Base-by-base conservation (phyloP, 805 yeast species). In the Candida silvicultrix region DNA sequence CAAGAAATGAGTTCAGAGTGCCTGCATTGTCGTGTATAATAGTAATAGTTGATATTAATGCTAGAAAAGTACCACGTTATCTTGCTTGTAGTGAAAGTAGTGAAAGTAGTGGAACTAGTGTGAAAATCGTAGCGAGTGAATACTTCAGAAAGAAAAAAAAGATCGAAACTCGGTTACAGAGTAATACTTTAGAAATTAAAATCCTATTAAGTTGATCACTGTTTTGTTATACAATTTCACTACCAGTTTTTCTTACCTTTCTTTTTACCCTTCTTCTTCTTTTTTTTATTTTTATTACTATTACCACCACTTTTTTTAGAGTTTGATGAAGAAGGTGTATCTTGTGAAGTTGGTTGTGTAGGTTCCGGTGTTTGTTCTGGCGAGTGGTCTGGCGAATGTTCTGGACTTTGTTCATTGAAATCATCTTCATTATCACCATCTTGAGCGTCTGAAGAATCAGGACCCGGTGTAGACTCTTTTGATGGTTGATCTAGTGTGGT, bases 381-480 rank as follows among this genome's bases (percentile, higher is more conserved):
- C 3, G 12, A 18, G 3, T n/a, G n/a, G n/a, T n/a, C n/a, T n/a
- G n/a, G n/a, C n/a, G n/a, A n/a, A n/a, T n/a, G n/a, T n/a, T 23
- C 9, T 23, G 25, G 25, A 6, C 9, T 9, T 23, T 23, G 9
- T 23, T 23, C 25, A 23, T 23, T 23, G 25, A 42, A 40, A 45
- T 48, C 44, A 46, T 53, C 40, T 47, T 55, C 43, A 46, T 55
- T 38, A 45, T 55, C 41, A 44, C 46, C 40, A 46, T 55, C 45
- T 49, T 55, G 45, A 11, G 32, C 32, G 14, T 9, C 8, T 31
- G 35, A 31, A 15, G 35, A 20, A 18, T 35, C 48, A 36, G 10
- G 38, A 18, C 4, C 25, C n/a, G 31, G 42, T 6, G 49, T 16
- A 40, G 18, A 32, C 28, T 40, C 15, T 29, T 40, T 18, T 40